Percentiles rank a stretch among this genome's conserved stretches.
phyloP scores from a whole-genome alignment of 2,329 filamentous ascomycete genomes.

The Trichophyton rubrum region DNA sequence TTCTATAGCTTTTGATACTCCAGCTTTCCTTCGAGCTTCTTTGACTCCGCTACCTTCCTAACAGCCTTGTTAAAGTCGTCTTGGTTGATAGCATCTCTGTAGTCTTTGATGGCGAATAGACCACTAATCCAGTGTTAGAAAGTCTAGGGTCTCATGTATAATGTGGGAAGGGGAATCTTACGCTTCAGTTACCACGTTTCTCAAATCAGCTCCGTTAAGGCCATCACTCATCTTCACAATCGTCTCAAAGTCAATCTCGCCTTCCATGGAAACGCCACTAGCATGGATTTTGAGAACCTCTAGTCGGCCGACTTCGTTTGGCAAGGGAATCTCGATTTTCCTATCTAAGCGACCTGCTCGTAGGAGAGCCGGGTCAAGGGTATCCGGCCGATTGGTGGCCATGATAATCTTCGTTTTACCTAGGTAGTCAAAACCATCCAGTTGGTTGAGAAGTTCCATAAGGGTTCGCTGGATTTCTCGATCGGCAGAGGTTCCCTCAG shows the following conservation, averaged over 20 bases:
- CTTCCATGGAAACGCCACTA: slow-evolving; percentile 71
- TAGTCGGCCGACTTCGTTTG: slow-evolving; percentile 88
- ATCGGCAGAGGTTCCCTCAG: slow-evolving; percentile 92
- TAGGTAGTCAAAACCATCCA: slow-evolving; percentile 97
- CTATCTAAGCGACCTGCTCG: slow-evolving; percentile 85
- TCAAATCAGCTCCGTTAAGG: slow-evolving; percentile 89
- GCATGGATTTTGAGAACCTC: slow-evolving; percentile 99
- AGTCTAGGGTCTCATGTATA: not conserved
- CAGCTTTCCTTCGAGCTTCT: slow-evolving; percentile 97
- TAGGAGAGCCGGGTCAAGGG: slow-evolving; percentile 77
- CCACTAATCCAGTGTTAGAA: slow-evolving; percentile 44
- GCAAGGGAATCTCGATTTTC: slow-evolving; percentile 95
- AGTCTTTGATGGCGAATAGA: slow-evolving; percentile 96
- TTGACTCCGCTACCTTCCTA: slow-evolving; percentile 88
- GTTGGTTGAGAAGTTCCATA: slow-evolving; percentile 97
- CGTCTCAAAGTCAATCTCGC: slow-evolving; percentile 96
- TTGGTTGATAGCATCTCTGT: slow-evolving; percentile 89
- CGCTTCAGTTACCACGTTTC: slow-evolving; percentile 98
- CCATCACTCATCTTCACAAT: slow-evolving; percentile 99
- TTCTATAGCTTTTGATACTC: slow-evolving; percentile 88
- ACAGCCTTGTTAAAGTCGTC: slow-evolving; percentile 99
- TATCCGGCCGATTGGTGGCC: slow-evolving; percentile 96
- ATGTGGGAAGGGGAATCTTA: slow-evolving; percentile 42
- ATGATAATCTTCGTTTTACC: slow-evolving; percentile 99
- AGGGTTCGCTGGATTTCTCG: slow-evolving; percentile 95